Percentiles rank a stretch among this genome's conserved stretches.
Conservation (phyloP, 345 rosid genomes). For the Ailanthus altissimus region DNA sequence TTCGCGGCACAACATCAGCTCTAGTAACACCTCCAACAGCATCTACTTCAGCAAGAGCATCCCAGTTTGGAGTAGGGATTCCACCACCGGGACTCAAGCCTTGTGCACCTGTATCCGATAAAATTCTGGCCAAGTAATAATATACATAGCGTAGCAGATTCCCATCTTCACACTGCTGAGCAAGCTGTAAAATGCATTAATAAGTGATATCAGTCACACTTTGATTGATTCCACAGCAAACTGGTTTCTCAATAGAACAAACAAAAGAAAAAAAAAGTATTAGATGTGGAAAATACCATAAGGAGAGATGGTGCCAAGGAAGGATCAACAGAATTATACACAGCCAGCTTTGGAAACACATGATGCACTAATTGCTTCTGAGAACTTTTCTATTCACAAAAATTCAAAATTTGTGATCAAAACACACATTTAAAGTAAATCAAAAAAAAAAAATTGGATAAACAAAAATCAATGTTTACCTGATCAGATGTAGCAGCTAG, state of each 20-base stretch:
- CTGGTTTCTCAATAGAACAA: background rate
- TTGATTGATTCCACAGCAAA: background rate
- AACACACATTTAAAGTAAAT: conserved; percentile 10
- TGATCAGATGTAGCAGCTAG: conserved; percentile 96
- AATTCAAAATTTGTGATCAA: background rate
- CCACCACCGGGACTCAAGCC: conserved; percentile 96
- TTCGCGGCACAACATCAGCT: conserved; percentile 96
- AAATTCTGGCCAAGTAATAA: conserved; percentile 95
- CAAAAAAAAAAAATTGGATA: background rate
- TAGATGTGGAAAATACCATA: conserved; percentile 56
- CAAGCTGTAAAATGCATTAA: conserved; percentile 57
- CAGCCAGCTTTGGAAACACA: conserved; percentile 97
- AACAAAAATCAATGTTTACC: conserved; percentile 40
- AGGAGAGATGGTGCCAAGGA: conserved; percentile 99
- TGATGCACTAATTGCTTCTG: conserved; percentile 88
- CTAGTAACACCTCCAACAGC: conserved; percentile 97
- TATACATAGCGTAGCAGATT: conserved; percentile 94
- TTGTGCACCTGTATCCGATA: conserved; percentile 82
- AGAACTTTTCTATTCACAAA: conserved; percentile 69
- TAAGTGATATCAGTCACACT: conserved; percentile 20
- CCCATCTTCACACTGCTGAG: conserved; percentile 97
- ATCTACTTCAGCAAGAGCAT: conserved; percentile 98
- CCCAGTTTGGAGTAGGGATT: conserved; percentile 99
- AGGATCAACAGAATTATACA: conserved; percentile 97
- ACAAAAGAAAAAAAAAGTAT: background rate